phyloP scores from a whole-genome alignment of 768 basidiomycete species.

The Termitomyces sp. region DNA sequence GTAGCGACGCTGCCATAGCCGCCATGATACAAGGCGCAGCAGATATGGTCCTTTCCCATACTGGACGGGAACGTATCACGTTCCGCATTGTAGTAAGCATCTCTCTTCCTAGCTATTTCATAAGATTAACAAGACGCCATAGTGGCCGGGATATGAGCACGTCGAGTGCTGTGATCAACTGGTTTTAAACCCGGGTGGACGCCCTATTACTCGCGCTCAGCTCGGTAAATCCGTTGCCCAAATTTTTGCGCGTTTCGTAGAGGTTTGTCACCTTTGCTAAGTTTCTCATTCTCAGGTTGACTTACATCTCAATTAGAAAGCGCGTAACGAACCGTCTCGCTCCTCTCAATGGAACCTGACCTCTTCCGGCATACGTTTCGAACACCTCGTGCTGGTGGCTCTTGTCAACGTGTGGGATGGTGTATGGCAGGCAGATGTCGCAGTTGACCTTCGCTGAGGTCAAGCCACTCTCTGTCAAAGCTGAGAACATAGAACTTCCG shows the following conservation, averaged over 20 bases:
- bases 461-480: neutral
- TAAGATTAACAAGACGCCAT: neutral
- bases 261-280: slow-evolving; percentile 23
- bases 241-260: slow-evolving; percentile 33
- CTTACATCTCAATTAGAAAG: neutral
- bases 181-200: slow-evolving; percentile 21
- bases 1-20: slow-evolving; percentile 27
- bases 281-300: neutral
- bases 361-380: slow-evolving; percentile 27
- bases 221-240: slow-evolving; percentile 33
- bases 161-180: slow-evolving; percentile 32
- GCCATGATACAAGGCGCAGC: slow-evolving; percentile 34
- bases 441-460: slow-evolving; percentile 21
- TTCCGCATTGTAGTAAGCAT: slow-evolving; percentile 33
- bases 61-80: slow-evolving; percentile 26
- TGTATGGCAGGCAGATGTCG: slow-evolving; percentile 46
- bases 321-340: neutral
- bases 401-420: slow-evolving; percentile 37
- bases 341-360: slow-evolving; percentile 28
- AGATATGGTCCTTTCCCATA: slow-evolving; percentile 33
- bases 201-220: slow-evolving; percentile 39
- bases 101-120: neutral
- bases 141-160: slow-evolving; percentile 49
- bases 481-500: neutral
- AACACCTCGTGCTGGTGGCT: slow-evolving; percentile 38